phyloP scores from a whole-genome alignment of 306 rosid species.

The Cajanus cajan region DNA sequence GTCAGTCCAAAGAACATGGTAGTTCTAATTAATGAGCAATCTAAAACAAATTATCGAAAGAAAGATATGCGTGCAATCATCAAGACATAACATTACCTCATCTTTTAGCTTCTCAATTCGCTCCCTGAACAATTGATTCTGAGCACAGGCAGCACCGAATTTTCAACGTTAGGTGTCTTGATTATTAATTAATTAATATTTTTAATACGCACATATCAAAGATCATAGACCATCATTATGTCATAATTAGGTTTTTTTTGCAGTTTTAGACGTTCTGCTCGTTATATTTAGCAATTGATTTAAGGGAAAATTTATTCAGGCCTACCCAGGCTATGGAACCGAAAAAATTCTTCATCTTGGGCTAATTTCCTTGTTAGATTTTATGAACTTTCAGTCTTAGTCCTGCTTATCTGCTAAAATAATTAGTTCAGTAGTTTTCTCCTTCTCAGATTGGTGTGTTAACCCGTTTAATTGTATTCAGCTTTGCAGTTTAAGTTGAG shows the following conservation, averaged over 20 bases:
- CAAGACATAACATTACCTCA: conserved; percentile 50
- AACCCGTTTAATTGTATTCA: too few species aligned
- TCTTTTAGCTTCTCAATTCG: conserved; percentile 61
- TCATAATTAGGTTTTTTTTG: neutral
- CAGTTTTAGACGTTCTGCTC: neutral
- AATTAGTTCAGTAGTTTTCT: too few species aligned
- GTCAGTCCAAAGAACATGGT: neutral
- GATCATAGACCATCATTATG: neutral
- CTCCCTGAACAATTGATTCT: conserved; percentile 63
- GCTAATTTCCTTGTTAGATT: too few species aligned
- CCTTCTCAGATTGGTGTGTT: neutral
- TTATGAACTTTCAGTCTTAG: too few species aligned
- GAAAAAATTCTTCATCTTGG: neutral
- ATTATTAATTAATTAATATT: neutral
- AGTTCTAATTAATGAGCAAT: neutral
- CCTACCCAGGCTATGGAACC: neutral
- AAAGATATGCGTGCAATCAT: neutral
- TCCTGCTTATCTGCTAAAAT: too few species aligned
- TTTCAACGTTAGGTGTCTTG: conserved; percentile 19
- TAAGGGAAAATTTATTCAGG: neutral
- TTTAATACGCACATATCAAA: too few species aligned
- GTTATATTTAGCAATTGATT: neutral
- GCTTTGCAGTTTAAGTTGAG: too few species aligned
- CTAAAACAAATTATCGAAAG: neutral
- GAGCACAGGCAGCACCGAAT: conserved; percentile 27